phyloP scores from a whole-genome alignment of 768 basidiomycete species.

The Epithele typhae region DNA sequence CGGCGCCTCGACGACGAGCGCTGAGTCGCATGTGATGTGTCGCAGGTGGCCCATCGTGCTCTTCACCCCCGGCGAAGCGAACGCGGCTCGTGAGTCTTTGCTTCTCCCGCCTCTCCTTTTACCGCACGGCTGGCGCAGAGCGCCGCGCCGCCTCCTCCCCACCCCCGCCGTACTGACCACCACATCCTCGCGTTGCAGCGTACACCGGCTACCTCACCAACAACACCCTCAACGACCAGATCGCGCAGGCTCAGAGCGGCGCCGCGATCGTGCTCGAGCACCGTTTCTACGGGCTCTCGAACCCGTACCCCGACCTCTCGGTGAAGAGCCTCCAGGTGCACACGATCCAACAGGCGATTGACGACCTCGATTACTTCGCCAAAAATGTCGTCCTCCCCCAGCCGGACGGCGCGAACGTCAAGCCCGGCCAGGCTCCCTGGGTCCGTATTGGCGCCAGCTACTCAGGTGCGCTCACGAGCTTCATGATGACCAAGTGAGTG shows the following conservation, averaged over 20 bases:
- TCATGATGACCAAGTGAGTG: slow-evolving; percentile 66
- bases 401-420: slow-evolving; percentile 58
- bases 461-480: slow-evolving; percentile 47
- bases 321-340: slow-evolving; percentile 53
- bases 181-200: slow-evolving; percentile 3
- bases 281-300: slow-evolving; percentile 73
- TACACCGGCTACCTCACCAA: slow-evolving; percentile 59
- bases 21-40: too few relatives aligned
- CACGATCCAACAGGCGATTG: slow-evolving; percentile 71
- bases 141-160: not conserved
- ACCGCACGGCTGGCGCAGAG: too few relatives aligned
- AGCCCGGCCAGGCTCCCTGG: slow-evolving; percentile 48
- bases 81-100: slow-evolving; percentile 43
- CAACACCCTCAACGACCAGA: slow-evolving; percentile 53
- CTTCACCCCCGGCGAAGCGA: slow-evolving; percentile 61
- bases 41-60: slow-evolving; percentile 51
- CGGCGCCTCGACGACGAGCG: not conserved
- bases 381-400: slow-evolving; percentile 62
- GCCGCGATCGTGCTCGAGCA: slow-evolving; percentile 65
- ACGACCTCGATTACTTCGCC: slow-evolving; percentile 68
- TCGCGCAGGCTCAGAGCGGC: slow-evolving; percentile 63
- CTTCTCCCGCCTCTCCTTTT: too few relatives aligned
- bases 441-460: slow-evolving; percentile 40
- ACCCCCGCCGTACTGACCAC: not conserved
- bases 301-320: slow-evolving; percentile 58